These are phyloP conservation scores for Daucus carota DNA, from an alignment of 129 eudicot genomes.

Conservation along the genomic window DNA sequence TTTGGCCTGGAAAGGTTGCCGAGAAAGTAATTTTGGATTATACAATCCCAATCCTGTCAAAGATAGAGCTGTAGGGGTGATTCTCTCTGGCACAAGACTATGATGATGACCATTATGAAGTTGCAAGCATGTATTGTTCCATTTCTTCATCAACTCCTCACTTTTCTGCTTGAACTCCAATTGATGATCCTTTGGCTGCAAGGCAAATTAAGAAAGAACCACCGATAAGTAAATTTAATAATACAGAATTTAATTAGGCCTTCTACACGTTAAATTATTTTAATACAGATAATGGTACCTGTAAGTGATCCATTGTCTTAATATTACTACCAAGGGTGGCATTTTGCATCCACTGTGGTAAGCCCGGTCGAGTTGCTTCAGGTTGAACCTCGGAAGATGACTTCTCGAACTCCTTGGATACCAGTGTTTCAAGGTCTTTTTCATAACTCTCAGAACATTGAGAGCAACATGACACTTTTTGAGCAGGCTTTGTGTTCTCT, in stretches of 20 bases:
- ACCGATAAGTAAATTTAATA: background rate
- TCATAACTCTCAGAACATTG: constrained; percentile 59
- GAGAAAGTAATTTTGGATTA: constrained; percentile 49
- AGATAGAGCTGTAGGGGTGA: constrained; percentile 38
- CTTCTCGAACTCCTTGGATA: constrained; percentile 38
- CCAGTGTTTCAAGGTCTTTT: constrained; percentile 47
- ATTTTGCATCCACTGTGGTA: constrained; percentile 91
- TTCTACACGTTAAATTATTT: background rate
- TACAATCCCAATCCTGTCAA: constrained; percentile 29
- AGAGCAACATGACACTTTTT: constrained; percentile 44
- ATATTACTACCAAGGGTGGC: constrained; percentile 27
- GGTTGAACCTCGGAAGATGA: constrained; percentile 39
- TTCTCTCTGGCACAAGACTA: constrained; percentile 29
- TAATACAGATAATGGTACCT: constrained; percentile 20
- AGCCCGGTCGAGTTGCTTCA: constrained; percentile 23
- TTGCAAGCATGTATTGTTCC: constrained; percentile 67
- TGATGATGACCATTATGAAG: constrained; percentile 71
- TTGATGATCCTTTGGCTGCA: constrained; percentile 56
- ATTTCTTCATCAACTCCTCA: constrained; percentile 71
- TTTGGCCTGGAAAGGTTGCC: constrained; percentile 48
- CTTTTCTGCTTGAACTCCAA: constrained; percentile 40
- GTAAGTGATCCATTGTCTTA: constrained; percentile 31
- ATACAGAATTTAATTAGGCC: background rate
- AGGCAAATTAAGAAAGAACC: background rate
- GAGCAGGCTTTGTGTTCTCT: constrained; percentile 39